These are phyloP conservation scores for Phytopythium boreale DNA, from an alignment of 352 stramenopile species.

Conservation along the genomic window DNA sequence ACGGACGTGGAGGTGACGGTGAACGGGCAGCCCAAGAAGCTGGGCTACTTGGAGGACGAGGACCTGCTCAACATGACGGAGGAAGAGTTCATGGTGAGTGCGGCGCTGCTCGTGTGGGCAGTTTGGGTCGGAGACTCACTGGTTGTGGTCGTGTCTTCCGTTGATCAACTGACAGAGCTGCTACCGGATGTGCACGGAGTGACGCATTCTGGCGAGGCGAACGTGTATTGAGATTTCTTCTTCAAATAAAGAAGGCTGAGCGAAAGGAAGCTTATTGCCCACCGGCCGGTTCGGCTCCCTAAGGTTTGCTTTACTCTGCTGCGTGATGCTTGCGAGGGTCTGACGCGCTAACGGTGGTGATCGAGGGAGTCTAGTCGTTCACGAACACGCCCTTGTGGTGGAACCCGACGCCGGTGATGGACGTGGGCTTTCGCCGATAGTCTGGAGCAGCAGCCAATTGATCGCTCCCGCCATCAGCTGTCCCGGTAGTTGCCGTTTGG, in stretches of 20 bases:
- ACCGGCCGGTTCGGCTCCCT: neutral
- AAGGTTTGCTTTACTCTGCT: slow-evolving; percentile 2
- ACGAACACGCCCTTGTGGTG: slow-evolving; percentile 62
- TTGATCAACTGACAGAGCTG: slow-evolving; percentile 42
- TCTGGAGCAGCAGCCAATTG: slow-evolving; percentile 1
- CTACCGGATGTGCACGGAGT: slow-evolving; percentile 50
- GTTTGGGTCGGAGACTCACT: neutral
- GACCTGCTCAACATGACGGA: slow-evolving; percentile 83
- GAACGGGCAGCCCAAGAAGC: slow-evolving; percentile 55
- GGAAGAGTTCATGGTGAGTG: slow-evolving; percentile 80
- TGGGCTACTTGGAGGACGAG: slow-evolving; percentile 71
- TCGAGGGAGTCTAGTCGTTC: slow-evolving; percentile 33
- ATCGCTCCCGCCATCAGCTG: neutral
- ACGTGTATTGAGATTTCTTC: neutral
- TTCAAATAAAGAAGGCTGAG: neutral
- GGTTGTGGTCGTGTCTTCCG: slow-evolving; percentile 2
- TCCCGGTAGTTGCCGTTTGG: neutral
- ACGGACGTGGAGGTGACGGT: slow-evolving; percentile 62
- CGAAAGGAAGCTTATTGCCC: neutral
- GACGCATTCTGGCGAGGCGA: neutral
- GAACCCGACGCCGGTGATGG: slow-evolving; percentile 52
- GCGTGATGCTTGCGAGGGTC: neutral
- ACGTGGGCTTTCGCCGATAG: slow-evolving; percentile 45
- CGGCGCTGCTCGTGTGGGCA: neutral
- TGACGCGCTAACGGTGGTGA: neutral